These are phyloP conservation scores for Arthrobotrys entomopaga DNA, from an alignment of 2,329 filamentous ascomycete genomes.

Conservation along the genomic window DNA sequence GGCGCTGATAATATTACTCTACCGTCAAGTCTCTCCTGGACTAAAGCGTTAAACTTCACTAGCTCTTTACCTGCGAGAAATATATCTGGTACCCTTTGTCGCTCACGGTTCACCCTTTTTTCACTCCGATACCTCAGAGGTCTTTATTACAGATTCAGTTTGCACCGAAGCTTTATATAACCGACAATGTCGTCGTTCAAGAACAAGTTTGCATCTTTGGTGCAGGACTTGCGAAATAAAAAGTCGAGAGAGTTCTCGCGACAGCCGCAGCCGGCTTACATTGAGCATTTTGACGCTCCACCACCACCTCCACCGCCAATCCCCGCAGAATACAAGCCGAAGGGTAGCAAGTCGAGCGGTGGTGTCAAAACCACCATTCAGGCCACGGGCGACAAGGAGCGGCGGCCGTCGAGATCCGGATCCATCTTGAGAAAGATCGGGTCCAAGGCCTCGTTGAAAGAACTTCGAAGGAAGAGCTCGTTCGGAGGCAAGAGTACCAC, in stretches of 20 bases:
- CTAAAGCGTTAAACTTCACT: constrained; percentile 21
- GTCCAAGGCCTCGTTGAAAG: constrained; percentile 41
- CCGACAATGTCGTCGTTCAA: constrained; percentile 51
- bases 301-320: constrained; percentile 47
- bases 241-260: constrained; percentile 51
- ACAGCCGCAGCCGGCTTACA: constrained; percentile 47
- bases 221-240: constrained; percentile 52
- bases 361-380: constrained; percentile 35
- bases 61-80: constrained; percentile 15
- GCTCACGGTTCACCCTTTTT: constrained; percentile 36
- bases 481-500: constrained; percentile 48
- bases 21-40: constrained; percentile 28
- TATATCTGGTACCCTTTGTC: constrained; percentile 10
- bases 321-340: constrained; percentile 26
- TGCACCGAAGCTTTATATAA: constrained; percentile 8
- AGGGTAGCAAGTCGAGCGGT: constrained; percentile 23
- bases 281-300: constrained; percentile 43
- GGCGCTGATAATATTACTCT: constrained; percentile 51
- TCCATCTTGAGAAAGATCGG: constrained; percentile 49
- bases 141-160: neutral
- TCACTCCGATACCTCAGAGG: constrained; percentile 29
- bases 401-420: constrained; percentile 48
- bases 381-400: constrained; percentile 26
- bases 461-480: constrained; percentile 46
- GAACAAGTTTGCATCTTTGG: constrained; percentile 51